Evolutionary conservation across 2,329 filamentous ascomycete genomes (phyloP).

Genomic region (Ophiocordyceps sinensis): DNA sequence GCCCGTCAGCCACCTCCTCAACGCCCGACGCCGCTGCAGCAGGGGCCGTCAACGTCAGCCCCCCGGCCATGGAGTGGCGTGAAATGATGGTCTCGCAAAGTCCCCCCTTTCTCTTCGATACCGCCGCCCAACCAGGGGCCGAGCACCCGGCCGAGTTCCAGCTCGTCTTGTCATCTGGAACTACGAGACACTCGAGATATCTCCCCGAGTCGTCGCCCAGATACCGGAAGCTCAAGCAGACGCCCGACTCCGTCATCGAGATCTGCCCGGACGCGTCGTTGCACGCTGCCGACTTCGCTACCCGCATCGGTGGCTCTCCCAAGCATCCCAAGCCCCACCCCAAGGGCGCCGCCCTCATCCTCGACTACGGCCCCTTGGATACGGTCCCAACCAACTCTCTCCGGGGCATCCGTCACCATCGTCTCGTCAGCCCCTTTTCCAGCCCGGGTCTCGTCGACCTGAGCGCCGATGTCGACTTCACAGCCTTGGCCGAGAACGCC

Average conservation of each 20-base stretch:
- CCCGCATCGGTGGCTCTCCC: constrained; percentile 60
- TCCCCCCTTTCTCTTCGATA: constrained; percentile 37
- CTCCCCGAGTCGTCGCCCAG: constrained; percentile 70
- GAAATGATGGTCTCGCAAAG: constrained; percentile 66
- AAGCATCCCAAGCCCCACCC: constrained; percentile 42
- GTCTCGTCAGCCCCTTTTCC: constrained; percentile 62
- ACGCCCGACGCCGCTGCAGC: constrained; percentile 25
- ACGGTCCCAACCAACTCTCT: constrained; percentile 79
- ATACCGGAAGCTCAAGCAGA: constrained; percentile 59
- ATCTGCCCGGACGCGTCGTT: constrained; percentile 77
- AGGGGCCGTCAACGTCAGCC: constrained; percentile 12
- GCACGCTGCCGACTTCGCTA: constrained; percentile 68
- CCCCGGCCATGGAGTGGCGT: constrained; percentile 48
- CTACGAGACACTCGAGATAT: constrained; percentile 72
- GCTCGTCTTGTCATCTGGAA: constrained; percentile 57
- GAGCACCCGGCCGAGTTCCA: constrained; percentile 68
- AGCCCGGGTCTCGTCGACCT: constrained; percentile 75
- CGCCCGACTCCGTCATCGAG: constrained; percentile 62
- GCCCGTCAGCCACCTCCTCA: constrained; percentile 4
- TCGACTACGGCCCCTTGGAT: constrained; percentile 78
- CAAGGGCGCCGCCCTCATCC: constrained; percentile 79
- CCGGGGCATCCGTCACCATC: constrained; percentile 71
- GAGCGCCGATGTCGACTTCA: constrained; percentile 87
- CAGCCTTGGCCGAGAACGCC: constrained; percentile 70
- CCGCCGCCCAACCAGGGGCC: constrained; percentile 26